These are phyloP conservation scores for Alternaria burnsii DNA, from an alignment of 2,329 filamentous ascomycete species.

Conservation along the genomic window DNA sequence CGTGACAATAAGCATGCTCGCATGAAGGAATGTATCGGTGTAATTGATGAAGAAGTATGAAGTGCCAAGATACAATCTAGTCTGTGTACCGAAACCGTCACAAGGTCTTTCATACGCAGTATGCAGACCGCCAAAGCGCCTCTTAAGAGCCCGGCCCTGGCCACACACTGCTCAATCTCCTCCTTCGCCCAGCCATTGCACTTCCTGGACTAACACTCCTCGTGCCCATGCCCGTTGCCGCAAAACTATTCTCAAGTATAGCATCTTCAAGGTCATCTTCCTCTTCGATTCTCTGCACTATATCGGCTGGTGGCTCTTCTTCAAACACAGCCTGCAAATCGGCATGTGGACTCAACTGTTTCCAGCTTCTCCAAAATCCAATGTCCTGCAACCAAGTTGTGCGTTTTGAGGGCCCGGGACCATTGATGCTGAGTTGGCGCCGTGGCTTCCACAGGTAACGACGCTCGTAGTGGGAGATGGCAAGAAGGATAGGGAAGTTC, in stretches of 20 bases:
- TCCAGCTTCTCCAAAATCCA: conserved; percentile 65
- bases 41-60: not conserved
- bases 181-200: conserved; percentile 39
- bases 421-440: conserved; percentile 34
- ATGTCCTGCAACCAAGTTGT: conserved; percentile 57
- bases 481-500: conserved; percentile 77
- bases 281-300: conserved; percentile 59
- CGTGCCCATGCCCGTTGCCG: conserved; percentile 22
- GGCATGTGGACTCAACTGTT: conserved; percentile 72
- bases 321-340: conserved; percentile 79
- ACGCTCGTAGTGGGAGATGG: conserved; percentile 76
- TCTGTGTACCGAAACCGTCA: not conserved
- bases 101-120: not conserved
- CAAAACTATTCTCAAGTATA: conserved; percentile 53
- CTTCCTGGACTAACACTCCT: conserved; percentile 46
- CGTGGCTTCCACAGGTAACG: conserved; percentile 70
- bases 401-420: conserved; percentile 50
- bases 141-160: conserved; percentile 31
- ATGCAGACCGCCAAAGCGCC: not conserved
- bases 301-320: conserved; percentile 68
- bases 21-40: not conserved
- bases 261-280: conserved; percentile 59
- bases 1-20: not conserved
- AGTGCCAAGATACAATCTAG: not conserved
- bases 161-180: conserved; percentile 49